Evolutionary conservation across 768 basidiomycete species (phyloP).

Genomic region (Suillus decipiens): DNA sequence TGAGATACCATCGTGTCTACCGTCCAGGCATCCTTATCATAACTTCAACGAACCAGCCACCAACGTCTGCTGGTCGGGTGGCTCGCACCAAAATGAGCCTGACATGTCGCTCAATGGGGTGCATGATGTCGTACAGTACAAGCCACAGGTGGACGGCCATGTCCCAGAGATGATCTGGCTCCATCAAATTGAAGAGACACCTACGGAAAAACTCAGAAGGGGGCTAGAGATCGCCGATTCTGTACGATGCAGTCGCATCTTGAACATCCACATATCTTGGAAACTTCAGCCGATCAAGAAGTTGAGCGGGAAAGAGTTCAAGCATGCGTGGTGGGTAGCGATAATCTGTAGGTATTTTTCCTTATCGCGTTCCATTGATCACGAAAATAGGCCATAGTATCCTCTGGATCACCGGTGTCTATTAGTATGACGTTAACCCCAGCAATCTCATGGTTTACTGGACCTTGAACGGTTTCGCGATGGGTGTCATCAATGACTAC

Average conservation of each 20-base stretch:
- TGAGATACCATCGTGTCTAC: not conserved
- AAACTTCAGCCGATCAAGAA: not conserved
- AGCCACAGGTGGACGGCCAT: not conserved
- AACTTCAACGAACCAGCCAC: not conserved
- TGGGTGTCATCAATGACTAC: slow-evolving; percentile 34
- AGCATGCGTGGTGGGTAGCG: not conserved
- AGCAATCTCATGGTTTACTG: slow-evolving; percentile 34
- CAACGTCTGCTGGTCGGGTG: slow-evolving; percentile 15
- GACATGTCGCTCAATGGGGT: not conserved
- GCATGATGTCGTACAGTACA: not conserved
- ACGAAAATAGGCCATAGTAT: slow-evolving; percentile 23
- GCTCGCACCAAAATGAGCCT: not conserved
- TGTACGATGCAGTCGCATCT: slow-evolving; percentile 9
- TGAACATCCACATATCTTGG: slow-evolving; percentile 1
- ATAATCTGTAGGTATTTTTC: not conserved
- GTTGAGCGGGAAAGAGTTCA: not conserved
- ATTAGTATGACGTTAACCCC: slow-evolving; percentile 34
- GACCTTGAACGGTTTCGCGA: not conserved
- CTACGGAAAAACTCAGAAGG: not conserved
- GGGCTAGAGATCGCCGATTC: not conserved
- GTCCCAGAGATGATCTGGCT: slow-evolving; percentile 3
- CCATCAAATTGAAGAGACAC: not conserved
- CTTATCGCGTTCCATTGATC: not conserved
- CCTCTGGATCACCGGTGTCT: slow-evolving; percentile 28
- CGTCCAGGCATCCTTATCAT: not conserved